Base-by-base conservation (phyloP, 192 early-diverging fungal genomes). In the Backusella tuberculispora region DNA sequence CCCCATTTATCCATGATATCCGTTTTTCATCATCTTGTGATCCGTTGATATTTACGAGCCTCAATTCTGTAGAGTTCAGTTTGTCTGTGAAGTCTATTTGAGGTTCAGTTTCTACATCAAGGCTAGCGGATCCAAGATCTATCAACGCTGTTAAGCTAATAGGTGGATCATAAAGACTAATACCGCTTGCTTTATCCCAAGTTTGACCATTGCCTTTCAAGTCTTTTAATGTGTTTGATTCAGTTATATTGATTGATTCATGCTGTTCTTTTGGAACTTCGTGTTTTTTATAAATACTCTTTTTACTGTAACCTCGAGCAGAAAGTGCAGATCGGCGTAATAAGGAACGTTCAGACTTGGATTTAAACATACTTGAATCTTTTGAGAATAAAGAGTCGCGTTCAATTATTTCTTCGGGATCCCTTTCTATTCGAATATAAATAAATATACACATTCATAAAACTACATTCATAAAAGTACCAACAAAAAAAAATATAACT, bases 101-200 rank as follows among this genome's bases (percentile, higher is more conserved):
- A 34, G 29, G 29, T 1, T 34, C 29, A 34, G 0, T 34, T 34
- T 34, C 29, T 34, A 34, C 70, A 1, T 73, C 78, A 66, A 79
- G 75, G 21, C 73, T 76, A 53, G 75, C 78, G 53, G 76, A 80
- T 74, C 76, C 79, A 69, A 77, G 95, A 92, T 37, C 97, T 88
- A 81, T 97, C 95, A 43, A 93, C 95, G 85, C 29, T 34, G 29
- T 34, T 2, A 34, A 34, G 2, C 29, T 34, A 34, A 2, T 34
- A 34, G 29, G 29, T 34, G 29, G 29, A 34, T 34, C 29, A 99
- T 97, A 80, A 99, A 99, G 83, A 97, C 97, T 78, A 97, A 99
- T 21, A 96, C 97, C 82, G 97, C 97, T 80, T 99, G 96, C 2
- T 34, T 34, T 34, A 2, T 34, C 29, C 29, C 29, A 34, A 34